A percentile compares a stretch with the other conserved stretches of the same genome.
These are phyloP conservation scores for Chamaecyparis obtusa DNA, from an alignment of 75 land plant genomes.

Conservation along the genomic window DNA sequence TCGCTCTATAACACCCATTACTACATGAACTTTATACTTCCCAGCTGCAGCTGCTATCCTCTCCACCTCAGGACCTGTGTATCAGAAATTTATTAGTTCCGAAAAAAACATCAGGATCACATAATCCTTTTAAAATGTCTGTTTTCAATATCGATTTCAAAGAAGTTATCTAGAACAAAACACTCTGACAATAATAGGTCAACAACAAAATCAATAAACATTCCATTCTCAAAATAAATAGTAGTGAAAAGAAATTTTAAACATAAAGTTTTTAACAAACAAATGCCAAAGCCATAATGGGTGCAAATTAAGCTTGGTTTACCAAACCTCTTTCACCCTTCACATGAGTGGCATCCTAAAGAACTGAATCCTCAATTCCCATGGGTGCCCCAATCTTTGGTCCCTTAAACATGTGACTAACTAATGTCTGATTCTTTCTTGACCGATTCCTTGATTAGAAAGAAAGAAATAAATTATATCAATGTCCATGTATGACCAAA, in stretches of 20 bases:
- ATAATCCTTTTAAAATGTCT: neutral
- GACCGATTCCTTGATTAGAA: too few relatives aligned
- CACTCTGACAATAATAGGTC: neutral
- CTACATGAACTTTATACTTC: conserved; percentile 73
- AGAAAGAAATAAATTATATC: too few relatives aligned
- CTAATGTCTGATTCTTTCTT: neutral
- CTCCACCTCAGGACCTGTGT: conserved; percentile 92
- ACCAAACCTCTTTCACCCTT: neutral
- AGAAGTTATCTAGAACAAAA: neutral
- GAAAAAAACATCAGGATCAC: neutral
- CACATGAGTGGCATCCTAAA: neutral
- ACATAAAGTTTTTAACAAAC: neutral
- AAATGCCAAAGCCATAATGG: neutral
- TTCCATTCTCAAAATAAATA: neutral
- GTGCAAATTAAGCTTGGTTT: neutral
- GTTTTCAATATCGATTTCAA: neutral
- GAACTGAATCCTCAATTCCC: neutral
- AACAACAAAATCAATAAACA: neutral
- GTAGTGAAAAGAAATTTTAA: neutral
- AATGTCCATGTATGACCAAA: too few relatives aligned
- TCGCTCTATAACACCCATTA: conserved; percentile 95
- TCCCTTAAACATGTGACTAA: neutral
- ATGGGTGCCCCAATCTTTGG: neutral
- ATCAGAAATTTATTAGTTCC: neutral
- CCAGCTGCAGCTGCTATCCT: conserved; percentile 80